Evolutionary conservation across 2,329 filamentous ascomycete genomes (phyloP), one percentile per base, ranked within the genome.

Genomic region (Aspergillus pseudotamarii): DNA sequence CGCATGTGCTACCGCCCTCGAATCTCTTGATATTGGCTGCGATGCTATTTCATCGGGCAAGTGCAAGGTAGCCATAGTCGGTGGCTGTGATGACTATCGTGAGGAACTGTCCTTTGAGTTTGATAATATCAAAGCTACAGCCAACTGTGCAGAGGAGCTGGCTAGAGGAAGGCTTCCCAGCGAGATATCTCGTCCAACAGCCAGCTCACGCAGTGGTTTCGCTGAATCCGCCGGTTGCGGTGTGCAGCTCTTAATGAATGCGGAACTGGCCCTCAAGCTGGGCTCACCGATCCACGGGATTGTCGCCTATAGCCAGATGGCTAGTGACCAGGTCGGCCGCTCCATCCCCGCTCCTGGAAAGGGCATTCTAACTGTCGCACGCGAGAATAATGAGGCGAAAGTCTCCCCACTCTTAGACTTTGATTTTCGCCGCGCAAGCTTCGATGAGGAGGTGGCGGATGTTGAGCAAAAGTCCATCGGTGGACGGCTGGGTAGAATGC

Each of bases 91-190:
- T 82, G 94, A 98, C 81, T 96, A 98, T 82, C 92, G 94, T 73
- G 94, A 98, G 81, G 94, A 98, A 82, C 94, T 94, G 58, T 97
- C 94, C 1, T 97, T 96, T 75, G 95, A 98, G 80, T 98, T 98
- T 78, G 94, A 94, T 82, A 98, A 97, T 84, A 98, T 98, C 93
- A 95, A 96, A 81, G 95, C 95, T 61, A 98, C 94, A 56, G 97
- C 93, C 86, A 97, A 97, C 75, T 93, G 93, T 32, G 90, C 96
- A 63, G 93, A 97, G 69, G 94, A 98, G 79, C 91, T 97, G 70
- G 92, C 89, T 8, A 94, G 97, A 73, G 94, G 94, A 56, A 91
- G 94, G 68, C 97, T 93, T 51, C 93, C 94, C 14, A 88, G 88
- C 79, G 94, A 98, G 80, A 97, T 98, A 93, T 98, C 94, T 36